Conservation (phyloP, 768 basidiomycete species). For the Lactarius pseudohatsudake region DNA sequence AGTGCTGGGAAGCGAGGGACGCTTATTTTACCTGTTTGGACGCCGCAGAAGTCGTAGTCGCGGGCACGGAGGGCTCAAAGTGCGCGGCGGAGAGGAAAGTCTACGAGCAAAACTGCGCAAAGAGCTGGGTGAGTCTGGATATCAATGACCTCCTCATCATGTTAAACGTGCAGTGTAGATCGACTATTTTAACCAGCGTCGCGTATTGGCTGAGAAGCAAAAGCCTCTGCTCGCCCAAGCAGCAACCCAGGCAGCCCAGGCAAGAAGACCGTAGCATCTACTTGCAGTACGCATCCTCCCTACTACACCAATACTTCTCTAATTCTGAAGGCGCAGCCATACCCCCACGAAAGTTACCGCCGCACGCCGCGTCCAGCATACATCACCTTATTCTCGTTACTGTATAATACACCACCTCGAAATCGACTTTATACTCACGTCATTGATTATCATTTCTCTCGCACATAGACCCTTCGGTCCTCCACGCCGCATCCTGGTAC, state of each 20-base stretch:
- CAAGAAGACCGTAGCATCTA: slow-evolving; percentile 27
- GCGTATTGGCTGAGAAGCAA: slow-evolving; percentile 78
- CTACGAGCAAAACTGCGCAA: slow-evolving; percentile 78
- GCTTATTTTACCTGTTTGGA: slow-evolving; percentile 86
- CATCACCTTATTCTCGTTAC: not conserved
- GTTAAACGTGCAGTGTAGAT: slow-evolving; percentile 50
- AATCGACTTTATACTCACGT: not conserved
- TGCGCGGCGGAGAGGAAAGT: slow-evolving; percentile 56
- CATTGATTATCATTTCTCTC: not conserved
- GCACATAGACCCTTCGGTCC: not conserved
- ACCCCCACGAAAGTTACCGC: not conserved
- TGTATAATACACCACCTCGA: not conserved
- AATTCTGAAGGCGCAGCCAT: not conserved
- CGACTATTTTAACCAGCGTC: slow-evolving; percentile 91
- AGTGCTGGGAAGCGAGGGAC: slow-evolving; percentile 87
- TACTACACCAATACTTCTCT: not conserved
- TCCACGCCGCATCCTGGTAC: not conserved
- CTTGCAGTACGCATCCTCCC: not conserved
- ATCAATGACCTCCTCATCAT: not conserved
- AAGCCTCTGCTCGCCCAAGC: slow-evolving; percentile 62
- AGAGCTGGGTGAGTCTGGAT: slow-evolving; percentile 74
- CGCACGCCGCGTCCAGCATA: not conserved
- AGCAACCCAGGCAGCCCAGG: slow-evolving; percentile 39
- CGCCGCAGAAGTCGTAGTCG: slow-evolving; percentile 59
- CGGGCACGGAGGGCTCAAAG: slow-evolving; percentile 65